These are phyloP conservation scores for Pyrus communis DNA, from an alignment of 306 rosid species.

Conservation along the genomic window DNA sequence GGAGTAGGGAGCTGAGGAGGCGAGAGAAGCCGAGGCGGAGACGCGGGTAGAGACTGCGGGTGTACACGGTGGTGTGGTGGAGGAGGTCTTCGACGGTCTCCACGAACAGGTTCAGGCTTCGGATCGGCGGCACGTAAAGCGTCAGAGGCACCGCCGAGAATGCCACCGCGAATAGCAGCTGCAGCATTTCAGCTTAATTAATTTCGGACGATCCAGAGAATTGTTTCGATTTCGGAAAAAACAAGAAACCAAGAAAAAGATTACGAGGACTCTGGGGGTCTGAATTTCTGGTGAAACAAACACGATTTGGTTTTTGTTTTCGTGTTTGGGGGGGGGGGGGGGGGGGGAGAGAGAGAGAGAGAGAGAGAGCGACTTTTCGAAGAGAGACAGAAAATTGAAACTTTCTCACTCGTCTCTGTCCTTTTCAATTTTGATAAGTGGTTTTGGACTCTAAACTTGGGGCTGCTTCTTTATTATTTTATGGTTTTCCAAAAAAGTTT, in stretches of 20 bases:
- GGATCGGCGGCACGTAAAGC: slow-evolving; percentile 78
- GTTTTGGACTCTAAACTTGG: neutral
- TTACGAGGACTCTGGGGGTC: neutral
- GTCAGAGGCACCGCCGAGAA: slow-evolving; percentile 88
- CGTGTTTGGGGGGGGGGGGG: accelerated
- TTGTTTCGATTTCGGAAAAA: neutral
- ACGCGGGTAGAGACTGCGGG: slow-evolving; percentile 44
- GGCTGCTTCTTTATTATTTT: no score
- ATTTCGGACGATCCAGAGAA: neutral
- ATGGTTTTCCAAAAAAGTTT: no score
- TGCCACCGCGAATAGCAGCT: slow-evolving; percentile 71
- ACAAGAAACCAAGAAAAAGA: neutral
- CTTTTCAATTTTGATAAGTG: neutral
- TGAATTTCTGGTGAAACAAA: neutral
- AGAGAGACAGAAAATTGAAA: neutral
- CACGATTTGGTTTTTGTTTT: neutral
- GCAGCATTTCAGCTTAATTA: slow-evolving; percentile 43
- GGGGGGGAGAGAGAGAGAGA: no score
- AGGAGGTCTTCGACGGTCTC: slow-evolving; percentile 45
- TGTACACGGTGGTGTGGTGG: slow-evolving; percentile 30
- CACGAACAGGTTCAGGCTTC: slow-evolving; percentile 63
- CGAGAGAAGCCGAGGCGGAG: slow-evolving; percentile 56
- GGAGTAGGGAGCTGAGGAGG: slow-evolving; percentile 43
- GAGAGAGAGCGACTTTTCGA: neutral
- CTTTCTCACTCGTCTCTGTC: neutral